Evolutionary conservation across 345 rosid species (phyloP).

Genomic region (Luvunga scandens): DNA sequence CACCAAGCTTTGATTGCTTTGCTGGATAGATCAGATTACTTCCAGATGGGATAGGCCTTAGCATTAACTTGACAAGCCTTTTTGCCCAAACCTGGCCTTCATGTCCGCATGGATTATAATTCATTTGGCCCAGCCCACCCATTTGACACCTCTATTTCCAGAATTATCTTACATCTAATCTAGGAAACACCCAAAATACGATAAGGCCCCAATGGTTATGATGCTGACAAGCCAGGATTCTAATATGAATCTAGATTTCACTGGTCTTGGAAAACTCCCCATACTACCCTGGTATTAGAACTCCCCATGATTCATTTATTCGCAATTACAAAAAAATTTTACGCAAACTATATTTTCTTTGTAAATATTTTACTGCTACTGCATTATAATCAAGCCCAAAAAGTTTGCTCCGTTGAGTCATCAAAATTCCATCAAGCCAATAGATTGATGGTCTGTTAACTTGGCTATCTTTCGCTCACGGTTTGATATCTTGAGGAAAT

Average conservation of each 20-base stretch:
- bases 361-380: not conserved
- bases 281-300: not conserved
- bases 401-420: not conserved
- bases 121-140: not conserved
- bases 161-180: not conserved
- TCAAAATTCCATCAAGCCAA: not conserved
- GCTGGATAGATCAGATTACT: not conserved
- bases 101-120: not conserved
- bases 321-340: not conserved
- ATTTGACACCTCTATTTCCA: too few relatives aligned
- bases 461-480: not conserved
- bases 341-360: not conserved
- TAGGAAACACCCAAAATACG: not conserved
- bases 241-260: not conserved
- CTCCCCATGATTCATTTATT: not conserved
- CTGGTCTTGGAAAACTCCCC: not conserved
- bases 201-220: not conserved
- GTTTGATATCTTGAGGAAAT: not conserved
- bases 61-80: not conserved
- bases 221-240: not conserved
- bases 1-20: not conserved
- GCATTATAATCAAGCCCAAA: not conserved
- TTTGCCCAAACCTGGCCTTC: not conserved
- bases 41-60: not conserved
- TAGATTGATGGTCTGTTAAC: not conserved